Percentiles rank a stretch among this genome's conserved stretches.
These are phyloP conservation scores for Sphagnum fallax DNA, from an alignment of 228 moss, liverwort and hornwort genomes.

Conservation along the genomic window DNA sequence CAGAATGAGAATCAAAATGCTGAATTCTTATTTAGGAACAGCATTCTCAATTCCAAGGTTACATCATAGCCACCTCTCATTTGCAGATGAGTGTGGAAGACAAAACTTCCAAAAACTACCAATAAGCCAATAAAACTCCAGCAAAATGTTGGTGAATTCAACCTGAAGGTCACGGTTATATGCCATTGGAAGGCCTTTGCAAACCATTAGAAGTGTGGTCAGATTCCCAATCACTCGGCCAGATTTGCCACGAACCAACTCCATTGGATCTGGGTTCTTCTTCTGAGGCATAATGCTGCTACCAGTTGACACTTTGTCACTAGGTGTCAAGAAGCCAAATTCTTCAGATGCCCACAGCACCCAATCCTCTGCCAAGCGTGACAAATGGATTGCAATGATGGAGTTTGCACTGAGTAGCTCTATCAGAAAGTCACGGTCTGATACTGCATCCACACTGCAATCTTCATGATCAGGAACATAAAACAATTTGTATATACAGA, in stretches of 20 bases:
- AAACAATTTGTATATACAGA: neutral
- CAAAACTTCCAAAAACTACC: too few species aligned
- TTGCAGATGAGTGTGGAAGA: too few species aligned
- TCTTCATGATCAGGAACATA: neutral
- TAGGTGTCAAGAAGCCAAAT: conserved; percentile 84
- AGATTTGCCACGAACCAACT: conserved; percentile 93
- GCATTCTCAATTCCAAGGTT: too few species aligned
- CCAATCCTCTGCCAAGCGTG: conserved; percentile 99
- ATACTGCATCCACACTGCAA: conserved; percentile 96
- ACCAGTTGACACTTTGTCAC: conserved; percentile 95
- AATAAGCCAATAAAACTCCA: neutral
- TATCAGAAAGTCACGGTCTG: conserved; percentile 90
- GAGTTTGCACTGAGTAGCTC: conserved; percentile 88
- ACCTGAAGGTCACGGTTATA: conserved; percentile 99
- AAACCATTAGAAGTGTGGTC: conserved; percentile 79
- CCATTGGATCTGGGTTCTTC: conserved; percentile 99
- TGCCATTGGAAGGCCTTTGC: conserved; percentile 97
- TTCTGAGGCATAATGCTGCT: conserved; percentile 99
- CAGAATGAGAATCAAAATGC: too few species aligned
- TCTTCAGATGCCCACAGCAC: conserved; percentile 98
- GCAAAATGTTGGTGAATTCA: neutral
- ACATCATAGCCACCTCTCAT: too few species aligned
- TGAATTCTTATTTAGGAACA: too few species aligned
- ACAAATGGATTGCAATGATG: conserved; percentile 83
- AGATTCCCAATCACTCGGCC: conserved; percentile 94